Conservation (phyloP, 2,329 filamentous ascomycete species). For the Venturia oleaginea region DNA sequence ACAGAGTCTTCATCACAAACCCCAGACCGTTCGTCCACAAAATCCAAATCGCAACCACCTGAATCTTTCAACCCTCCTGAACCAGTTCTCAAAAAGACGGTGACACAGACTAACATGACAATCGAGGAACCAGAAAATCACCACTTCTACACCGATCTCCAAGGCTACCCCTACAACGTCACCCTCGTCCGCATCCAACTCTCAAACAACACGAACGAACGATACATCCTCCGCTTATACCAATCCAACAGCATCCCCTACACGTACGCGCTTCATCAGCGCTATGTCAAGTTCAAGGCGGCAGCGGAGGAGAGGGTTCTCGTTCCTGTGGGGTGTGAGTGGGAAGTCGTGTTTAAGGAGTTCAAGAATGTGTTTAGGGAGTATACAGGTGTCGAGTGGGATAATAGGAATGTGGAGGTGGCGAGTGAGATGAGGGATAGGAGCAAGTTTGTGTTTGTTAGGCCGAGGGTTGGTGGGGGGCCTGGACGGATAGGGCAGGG, state of each 20-base stretch:
- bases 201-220: constrained; percentile 44
- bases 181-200: constrained; percentile 47
- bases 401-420: background rate
- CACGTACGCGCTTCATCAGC: constrained; percentile 50
- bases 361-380: constrained; percentile 3
- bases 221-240: constrained; percentile 39
- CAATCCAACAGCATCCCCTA: constrained; percentile 52
- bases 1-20: background rate
- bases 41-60: background rate
- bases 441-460: background rate
- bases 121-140: constrained; percentile 37
- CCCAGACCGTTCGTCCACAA: background rate
- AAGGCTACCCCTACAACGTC: constrained; percentile 56
- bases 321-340: background rate
- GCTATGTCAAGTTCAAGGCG: constrained; percentile 11
- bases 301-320: background rate
- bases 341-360: background rate
- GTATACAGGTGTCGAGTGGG: constrained; percentile 6
- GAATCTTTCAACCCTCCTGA: background rate
- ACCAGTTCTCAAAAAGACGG: background rate
- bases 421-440: background rate
- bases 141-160: constrained; percentile 54
- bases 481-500: background rate
- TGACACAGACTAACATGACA: background rate
- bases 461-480: background rate